Base-by-base conservation (phyloP, 164 flowering plant species). In the Akebia trifoliata region DNA sequence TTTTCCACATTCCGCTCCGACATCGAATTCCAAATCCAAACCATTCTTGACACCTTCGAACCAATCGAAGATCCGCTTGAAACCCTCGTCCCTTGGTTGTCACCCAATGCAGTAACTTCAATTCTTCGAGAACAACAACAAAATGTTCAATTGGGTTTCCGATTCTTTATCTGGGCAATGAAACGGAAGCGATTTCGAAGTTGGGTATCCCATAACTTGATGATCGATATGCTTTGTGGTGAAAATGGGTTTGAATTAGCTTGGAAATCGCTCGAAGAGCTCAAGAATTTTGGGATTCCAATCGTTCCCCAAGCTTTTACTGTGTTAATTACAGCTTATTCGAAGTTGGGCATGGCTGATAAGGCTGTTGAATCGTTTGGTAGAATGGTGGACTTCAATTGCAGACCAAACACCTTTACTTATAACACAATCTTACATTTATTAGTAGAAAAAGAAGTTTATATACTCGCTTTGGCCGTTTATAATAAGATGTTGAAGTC, bases 281-380 rank as follows among this genome's bases (percentile, higher is more conserved):
- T 81, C 1, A 83, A 57, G 50, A 36, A 29, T 14, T 50, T 20
- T n/a, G 69, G 62, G 2, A 20, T 72, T 51, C 30, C 37, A 0
- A 61, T 87, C 1, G 20, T 54, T 8, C 42, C 89, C 0, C 61
- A 69, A 8, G 87, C 76, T 0, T 83, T 92, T 59, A 15, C 37
- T 0, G 82, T 80, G 7, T 61, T 92, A 66, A 82, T 87, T 44
- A 18, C 55, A 2, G 89, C 60, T 17, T 87, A 82, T 64, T 57
- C 59, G 30, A 69, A 69, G 44, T 15, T 61, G 40, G 84, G 76
- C 2, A 50, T 61, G 56, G 68, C 72, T 0, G 95, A 84, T 26
- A 83, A 79, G 73, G 96, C 95, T 0, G 72, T 87, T 12, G 93
- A 89, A 46, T n/a, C 76, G 0, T 92, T 92, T 60, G 79, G 73